These are phyloP conservation scores for Phylloporus sp. DNA, from an alignment of 768 basidiomycete species.

Conservation along the genomic window DNA sequence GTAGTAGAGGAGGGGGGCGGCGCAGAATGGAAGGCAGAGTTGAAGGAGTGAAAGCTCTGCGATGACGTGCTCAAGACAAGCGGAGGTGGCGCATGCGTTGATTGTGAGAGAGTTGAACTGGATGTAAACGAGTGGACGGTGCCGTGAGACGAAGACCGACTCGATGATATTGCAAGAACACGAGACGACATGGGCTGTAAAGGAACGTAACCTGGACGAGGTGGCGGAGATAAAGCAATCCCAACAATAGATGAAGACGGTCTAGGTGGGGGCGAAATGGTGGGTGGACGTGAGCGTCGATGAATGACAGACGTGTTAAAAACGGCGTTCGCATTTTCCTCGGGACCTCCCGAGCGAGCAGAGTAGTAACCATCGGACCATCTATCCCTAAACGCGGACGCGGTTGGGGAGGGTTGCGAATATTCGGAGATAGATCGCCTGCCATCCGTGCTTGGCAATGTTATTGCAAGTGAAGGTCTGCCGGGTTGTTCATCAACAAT, in stretches of 20 bases:
- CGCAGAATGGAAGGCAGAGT: slow-evolving; percentile 50
- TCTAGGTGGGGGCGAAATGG: slow-evolving; percentile 55
- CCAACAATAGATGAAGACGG: slow-evolving; percentile 58
- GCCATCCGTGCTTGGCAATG: slow-evolving; percentile 35
- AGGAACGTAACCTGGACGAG: slow-evolving; percentile 20
- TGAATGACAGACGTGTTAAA: slow-evolving; percentile 20
- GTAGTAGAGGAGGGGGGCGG: slow-evolving; percentile 62
- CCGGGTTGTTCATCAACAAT: slow-evolving; percentile 24
- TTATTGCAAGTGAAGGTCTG: slow-evolving; percentile 48
- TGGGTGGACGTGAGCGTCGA: slow-evolving; percentile 20
- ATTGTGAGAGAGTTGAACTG: slow-evolving; percentile 21
- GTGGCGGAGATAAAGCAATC: slow-evolving; percentile 54
- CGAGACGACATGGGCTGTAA: slow-evolving; percentile 19
- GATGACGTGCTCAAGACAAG: slow-evolving; percentile 45
- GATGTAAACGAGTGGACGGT: slow-evolving; percentile 31
- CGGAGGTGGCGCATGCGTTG: slow-evolving; percentile 15
- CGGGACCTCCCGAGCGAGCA: slow-evolving; percentile 19
- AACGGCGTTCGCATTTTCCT: slow-evolving; percentile 12
- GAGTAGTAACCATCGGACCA: slow-evolving; percentile 33
- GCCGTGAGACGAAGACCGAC: slow-evolving; percentile 27
- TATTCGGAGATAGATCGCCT: slow-evolving; percentile 62
- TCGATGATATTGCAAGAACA: slow-evolving; percentile 11
- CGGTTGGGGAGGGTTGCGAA: slow-evolving; percentile 68
- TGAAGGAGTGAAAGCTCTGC: slow-evolving; percentile 36
- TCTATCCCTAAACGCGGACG: slow-evolving; percentile 73